These are phyloP conservation scores for Avicennia marina DNA, from an alignment of 257 asterid genomes.

Conservation along the genomic window DNA sequence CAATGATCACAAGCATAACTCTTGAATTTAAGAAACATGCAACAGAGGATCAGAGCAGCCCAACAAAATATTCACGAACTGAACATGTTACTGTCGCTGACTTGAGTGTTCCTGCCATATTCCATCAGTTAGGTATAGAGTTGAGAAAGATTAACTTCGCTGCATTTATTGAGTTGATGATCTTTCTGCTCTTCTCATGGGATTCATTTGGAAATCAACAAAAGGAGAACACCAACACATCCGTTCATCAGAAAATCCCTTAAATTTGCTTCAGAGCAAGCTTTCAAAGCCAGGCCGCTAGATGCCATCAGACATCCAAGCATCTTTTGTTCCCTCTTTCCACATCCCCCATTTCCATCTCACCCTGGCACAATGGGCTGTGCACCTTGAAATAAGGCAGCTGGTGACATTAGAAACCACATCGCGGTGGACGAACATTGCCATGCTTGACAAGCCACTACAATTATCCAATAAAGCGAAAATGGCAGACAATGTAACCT, in stretches of 20 bases:
- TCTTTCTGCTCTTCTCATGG: not conserved
- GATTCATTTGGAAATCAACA: not conserved
- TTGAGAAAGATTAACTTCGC: not conserved
- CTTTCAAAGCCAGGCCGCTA: conserved; percentile 12
- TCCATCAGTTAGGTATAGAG: not conserved
- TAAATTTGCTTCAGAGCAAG: not conserved
- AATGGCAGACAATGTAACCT: conserved; percentile 45
- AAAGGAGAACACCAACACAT: not conserved
- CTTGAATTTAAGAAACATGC: not conserved
- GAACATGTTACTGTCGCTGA: not conserved
- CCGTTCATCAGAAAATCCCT: conserved; percentile 1
- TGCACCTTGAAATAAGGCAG: conserved; percentile 52
- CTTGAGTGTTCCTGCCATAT: not conserved
- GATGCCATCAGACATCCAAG: conserved; percentile 48
- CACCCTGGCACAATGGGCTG: conserved; percentile 36
- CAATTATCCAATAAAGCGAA: conserved; percentile 45
- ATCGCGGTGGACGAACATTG: conserved; percentile 51
- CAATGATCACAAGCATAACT: not conserved
- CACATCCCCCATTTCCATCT: conserved; percentile 91
- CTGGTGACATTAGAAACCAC: conserved; percentile 53
- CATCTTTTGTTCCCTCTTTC: conserved; percentile 64
- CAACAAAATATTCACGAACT: not conserved
- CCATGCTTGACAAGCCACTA: conserved; percentile 36
- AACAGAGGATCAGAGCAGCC: not conserved
- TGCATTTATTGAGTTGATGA: not conserved